Evolutionary conservation across 225 moss, liverwort and hornwort species (phyloP), one percentile per base, ranked within the genome.

Genomic region (Marchantia paleacea): DNA sequence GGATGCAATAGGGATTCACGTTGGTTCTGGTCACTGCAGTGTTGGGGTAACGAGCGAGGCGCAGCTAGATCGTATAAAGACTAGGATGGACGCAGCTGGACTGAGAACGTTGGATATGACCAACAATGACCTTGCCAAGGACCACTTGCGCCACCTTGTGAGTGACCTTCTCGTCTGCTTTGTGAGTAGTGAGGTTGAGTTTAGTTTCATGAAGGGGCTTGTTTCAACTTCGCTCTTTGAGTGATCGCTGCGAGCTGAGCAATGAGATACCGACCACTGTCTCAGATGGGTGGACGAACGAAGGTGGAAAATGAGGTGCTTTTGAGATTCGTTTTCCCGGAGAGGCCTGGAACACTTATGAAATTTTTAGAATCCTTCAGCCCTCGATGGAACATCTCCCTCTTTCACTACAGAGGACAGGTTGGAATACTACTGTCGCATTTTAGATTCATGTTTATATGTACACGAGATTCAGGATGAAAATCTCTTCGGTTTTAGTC

Each of bases 71-170:
- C 81, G 78, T 6, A 78, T 93, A 0, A 94, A 95, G 66, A 80
- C 87, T 71, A 85, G 87, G 24, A 75, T 94, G 86, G 80, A 82
- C 15, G 84, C 77, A 54, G 90, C 89, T 7, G 83, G 86, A 5
- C 75, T 97, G 68, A 88, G 89, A 61, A 97, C 95, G 12, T 82
- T 93, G 75, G 95, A 94, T 83, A 81, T 97, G 86, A 92, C 92
- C 7, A 85, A 97, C 80, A 97, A 97, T 79, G 95, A 95, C 69
- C 92, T 97, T 79, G 95, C 93, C 12, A 95, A 97, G 84, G 97
- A 97, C 83, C 97, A 97, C 75, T 76, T 97, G 57, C 90, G 93
- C 13, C 92, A 97, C 79, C 83, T 97, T 63, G 90, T 90, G 29
- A 50, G 78, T 53, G 67, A 24, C 25, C 53, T 11, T 49, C 30